Percentiles rank a stretch among this genome's conserved stretches.
These are phyloP conservation scores for Beauveria caledonica DNA, from an alignment of 2,329 filamentous ascomycete species.

Conservation along the genomic window DNA sequence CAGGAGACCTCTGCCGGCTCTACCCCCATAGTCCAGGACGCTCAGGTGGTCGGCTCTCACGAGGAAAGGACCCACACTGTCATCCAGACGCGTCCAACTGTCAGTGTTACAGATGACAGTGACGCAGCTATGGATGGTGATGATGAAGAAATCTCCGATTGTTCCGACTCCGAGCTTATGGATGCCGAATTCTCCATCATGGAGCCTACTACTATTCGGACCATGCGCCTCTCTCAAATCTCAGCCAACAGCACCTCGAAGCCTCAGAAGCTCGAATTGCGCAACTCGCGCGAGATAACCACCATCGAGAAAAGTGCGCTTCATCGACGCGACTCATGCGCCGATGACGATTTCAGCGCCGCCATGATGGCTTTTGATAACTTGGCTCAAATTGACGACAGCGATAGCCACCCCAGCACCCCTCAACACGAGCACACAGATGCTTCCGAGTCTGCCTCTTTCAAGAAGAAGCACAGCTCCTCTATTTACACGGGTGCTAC, in stretches of 20 bases:
- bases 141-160: conserved; percentile 3
- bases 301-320: not conserved
- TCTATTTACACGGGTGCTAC: conserved; percentile 31
- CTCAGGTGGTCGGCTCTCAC: too few species aligned
- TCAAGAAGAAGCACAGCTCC: conserved; percentile 27
- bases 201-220: conserved; percentile 1
- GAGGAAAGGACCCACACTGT: too few species aligned
- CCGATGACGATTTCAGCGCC: not conserved
- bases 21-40: not conserved
- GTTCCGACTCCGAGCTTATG: conserved; percentile 4
- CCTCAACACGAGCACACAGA: conserved; percentile 19
- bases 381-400: conserved; percentile 9
- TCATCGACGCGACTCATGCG: not conserved
- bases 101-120: not conserved
- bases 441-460: conserved; percentile 20
- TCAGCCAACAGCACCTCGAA: not conserved
- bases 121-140: conserved; percentile 6
- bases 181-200: conserved; percentile 9
- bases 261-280: conserved; percentile 14
- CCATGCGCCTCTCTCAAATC: conserved; percentile 5
- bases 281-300: conserved; percentile 4
- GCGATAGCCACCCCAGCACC: conserved; percentile 11
- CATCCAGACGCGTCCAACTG: not conserved
- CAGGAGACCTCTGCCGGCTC: not conserved
- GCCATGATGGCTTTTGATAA: conserved; percentile 4